These are phyloP conservation scores for Ustulina deusta DNA, from an alignment of 2,329 filamentous ascomycete species.

Conservation along the genomic window DNA sequence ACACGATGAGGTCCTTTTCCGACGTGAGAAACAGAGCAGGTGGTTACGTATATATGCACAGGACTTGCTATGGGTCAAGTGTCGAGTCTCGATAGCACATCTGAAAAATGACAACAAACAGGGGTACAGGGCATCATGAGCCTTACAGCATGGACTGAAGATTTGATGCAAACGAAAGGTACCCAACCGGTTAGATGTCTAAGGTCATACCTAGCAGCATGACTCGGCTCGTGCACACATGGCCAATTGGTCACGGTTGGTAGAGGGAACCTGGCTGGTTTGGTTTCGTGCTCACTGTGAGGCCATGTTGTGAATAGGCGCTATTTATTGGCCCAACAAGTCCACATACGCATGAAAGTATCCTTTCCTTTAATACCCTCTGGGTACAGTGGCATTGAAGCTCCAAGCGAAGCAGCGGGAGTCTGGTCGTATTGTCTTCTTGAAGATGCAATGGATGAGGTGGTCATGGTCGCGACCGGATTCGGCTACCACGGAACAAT, in stretches of 20 bases:
- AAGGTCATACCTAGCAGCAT: neutral
- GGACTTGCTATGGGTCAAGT: no score
- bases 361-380: neutral
- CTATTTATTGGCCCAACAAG: slow-evolving; percentile 1
- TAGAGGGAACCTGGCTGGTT: neutral
- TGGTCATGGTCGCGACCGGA: neutral
- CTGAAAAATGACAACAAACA: neutral
- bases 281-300: neutral
- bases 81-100: neutral
- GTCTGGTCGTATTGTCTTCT: neutral
- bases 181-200: neutral
- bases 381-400: neutral
- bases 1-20: neutral
- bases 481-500: neutral
- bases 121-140: neutral
- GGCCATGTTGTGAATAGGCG: neutral
- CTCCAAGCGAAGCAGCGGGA: neutral
- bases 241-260: neutral
- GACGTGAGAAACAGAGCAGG: neutral
- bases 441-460: neutral
- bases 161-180: neutral
- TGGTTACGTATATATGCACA: neutral
- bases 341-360: slow-evolving; percentile 3
- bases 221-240: neutral
- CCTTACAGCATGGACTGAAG: neutral